Percentiles rank a stretch among this genome's conserved stretches.
Conservation (phyloP, 495 filamentous ascomycete genomes). For the Immersiella caudata region DNA sequence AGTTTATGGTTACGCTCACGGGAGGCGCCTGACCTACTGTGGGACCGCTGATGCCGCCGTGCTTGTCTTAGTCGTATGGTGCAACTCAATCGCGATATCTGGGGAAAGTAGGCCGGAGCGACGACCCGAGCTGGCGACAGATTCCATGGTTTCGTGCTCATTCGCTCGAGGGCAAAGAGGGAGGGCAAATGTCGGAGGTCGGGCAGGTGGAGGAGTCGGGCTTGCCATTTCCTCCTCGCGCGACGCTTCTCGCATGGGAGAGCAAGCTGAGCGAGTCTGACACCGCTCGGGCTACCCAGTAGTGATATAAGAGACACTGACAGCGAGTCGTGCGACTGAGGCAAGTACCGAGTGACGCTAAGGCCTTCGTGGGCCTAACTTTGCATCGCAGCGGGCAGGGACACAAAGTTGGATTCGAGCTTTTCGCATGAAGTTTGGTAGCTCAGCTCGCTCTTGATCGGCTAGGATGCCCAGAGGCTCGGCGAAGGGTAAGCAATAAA, state of each 20-base stretch:
- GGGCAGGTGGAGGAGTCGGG: not conserved
- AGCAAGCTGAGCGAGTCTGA: too few species aligned
- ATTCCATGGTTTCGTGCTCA: slow-evolving; percentile 20
- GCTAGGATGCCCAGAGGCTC: not conserved
- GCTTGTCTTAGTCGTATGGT: slow-evolving; percentile 24
- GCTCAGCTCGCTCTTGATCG: not conserved
- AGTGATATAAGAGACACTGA: not conserved
- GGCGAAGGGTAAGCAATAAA: not conserved
- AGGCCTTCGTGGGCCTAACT: not conserved
- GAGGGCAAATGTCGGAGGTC: slow-evolving; percentile 20
- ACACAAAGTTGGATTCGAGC: not conserved
- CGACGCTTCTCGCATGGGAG: not conserved
- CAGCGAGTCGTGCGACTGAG: not conserved
- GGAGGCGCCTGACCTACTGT: slow-evolving; percentile 32
- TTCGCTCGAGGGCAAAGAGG: slow-evolving; percentile 25
- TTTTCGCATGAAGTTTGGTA: not conserved
- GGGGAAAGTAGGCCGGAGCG: slow-evolving; percentile 40
- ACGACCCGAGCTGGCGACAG: slow-evolving; percentile 16
- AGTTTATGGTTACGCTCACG: not conserved
- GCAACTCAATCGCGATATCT: slow-evolving; percentile 45
- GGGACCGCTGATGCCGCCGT: slow-evolving; percentile 30
- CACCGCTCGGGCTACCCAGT: not conserved
- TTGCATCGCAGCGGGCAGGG: not conserved
- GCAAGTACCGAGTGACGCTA: not conserved
- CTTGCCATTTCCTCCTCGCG: slow-evolving; percentile 8